These are phyloP conservation scores for Yamadazyma sp. DNA, from an alignment of 805 yeast genomes.

Conservation along the genomic window DNA sequence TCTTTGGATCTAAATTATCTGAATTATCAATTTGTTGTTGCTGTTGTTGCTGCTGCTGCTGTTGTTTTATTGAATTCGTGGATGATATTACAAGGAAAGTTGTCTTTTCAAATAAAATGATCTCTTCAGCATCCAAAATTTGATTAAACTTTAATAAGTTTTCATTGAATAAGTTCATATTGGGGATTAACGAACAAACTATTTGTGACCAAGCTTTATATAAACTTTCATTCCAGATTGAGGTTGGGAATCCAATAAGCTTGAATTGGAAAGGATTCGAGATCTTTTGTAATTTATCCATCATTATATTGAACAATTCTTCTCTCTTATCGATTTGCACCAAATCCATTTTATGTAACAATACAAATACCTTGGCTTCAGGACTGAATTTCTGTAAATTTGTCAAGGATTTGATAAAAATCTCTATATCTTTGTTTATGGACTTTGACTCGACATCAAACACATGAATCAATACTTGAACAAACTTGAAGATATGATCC, in stretches of 20 bases:
- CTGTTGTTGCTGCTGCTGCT: conserved; percentile 6
- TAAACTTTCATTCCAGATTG: conserved; percentile 95
- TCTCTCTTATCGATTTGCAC: conserved; percentile 84
- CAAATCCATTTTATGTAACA: conserved; percentile 94
- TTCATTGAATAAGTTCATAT: conserved; percentile 75
- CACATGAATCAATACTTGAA: conserved; percentile 92
- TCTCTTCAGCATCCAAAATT: conserved; percentile 81
- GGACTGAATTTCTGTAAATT: conserved; percentile 84
- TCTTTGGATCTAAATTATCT: conserved; percentile 69
- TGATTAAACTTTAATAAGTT: conserved; percentile 70
- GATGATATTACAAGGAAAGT: conserved; percentile 82
- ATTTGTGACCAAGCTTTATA: conserved; percentile 97
- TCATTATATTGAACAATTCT: conserved; percentile 79
- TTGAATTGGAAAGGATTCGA: conserved; percentile 64
- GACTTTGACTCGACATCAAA: conserved; percentile 94
- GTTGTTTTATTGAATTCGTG: conserved; percentile 42
- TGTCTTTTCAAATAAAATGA: conserved; percentile 87
- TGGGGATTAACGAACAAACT: conserved; percentile 92
- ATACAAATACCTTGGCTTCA: conserved; percentile 83
- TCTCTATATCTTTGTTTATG: conserved; percentile 88
- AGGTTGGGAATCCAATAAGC: conserved; percentile 85
- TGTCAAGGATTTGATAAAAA: conserved; percentile 78
- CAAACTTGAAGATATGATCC: conserved; percentile 92
- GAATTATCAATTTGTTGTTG: conserved; percentile 1
- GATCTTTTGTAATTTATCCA: conserved; percentile 73